These are phyloP conservation scores for Trametes pubescens DNA, from an alignment of 1,284 basidiomycete species.

Conservation along the genomic window DNA sequence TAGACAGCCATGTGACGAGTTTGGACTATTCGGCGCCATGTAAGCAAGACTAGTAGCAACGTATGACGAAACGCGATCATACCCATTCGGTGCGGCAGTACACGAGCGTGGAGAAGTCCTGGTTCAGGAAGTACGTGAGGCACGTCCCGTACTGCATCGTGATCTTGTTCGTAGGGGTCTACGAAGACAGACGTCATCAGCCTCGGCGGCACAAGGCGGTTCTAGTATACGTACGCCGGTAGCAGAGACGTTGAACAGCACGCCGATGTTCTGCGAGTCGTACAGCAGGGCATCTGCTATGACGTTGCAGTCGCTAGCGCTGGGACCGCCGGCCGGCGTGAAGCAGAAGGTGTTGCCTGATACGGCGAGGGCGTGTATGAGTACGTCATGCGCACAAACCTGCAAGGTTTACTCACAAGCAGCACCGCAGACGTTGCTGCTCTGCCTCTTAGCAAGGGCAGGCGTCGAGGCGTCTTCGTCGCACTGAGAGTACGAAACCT, in stretches of 20 bases:
- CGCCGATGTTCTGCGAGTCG: constrained; percentile 54
- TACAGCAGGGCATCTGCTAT: constrained; percentile 57
- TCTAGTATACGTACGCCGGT: constrained; percentile 15
- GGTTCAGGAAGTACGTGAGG: constrained; percentile 41
- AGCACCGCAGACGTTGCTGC: constrained; percentile 51
- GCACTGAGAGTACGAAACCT: constrained; percentile 44
- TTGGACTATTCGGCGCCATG: constrained; percentile 5
- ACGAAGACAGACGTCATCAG: background rate
- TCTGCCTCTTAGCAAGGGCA: constrained; percentile 33
- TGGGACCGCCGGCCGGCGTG: constrained; percentile 52
- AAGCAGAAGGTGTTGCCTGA: constrained; percentile 54
- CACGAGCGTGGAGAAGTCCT: constrained; percentile 33
- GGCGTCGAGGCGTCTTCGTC: constrained; percentile 27
- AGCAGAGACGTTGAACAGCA: constrained; percentile 32
- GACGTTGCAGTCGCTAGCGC: constrained; percentile 55
- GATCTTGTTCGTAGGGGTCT: constrained; percentile 34
- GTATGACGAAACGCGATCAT: constrained; percentile 12
- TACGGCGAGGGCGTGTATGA: background rate
- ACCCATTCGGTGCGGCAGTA: constrained; percentile 45
- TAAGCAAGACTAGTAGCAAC: background rate
- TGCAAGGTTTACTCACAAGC: constrained; percentile 42
- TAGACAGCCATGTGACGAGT: constrained; percentile 51
- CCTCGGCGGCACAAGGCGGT: background rate
- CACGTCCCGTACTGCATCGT: constrained; percentile 41
- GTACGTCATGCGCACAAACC: background rate